These are phyloP conservation scores for Colletotrichum nymphaeae DNA, from an alignment of 2,329 filamentous ascomycete species.

Conservation along the genomic window DNA sequence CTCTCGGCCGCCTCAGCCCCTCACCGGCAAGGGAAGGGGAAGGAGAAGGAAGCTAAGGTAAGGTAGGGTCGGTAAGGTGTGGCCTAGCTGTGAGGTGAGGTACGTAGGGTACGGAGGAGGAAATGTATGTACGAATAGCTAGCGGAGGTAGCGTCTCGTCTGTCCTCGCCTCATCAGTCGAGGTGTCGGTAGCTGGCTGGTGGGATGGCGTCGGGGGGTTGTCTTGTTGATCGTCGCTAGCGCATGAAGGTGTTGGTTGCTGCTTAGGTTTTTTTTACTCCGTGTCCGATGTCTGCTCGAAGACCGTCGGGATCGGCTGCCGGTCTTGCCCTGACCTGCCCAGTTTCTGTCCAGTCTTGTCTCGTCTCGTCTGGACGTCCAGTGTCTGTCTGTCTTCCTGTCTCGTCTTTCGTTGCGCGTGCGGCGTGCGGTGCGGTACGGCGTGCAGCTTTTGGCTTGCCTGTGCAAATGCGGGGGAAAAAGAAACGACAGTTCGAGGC, in stretches of 20 bases:
- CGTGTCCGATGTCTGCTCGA: not conserved
- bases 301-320: not conserved
- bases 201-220: not conserved
- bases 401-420: slow-evolving; percentile 10
- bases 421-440: not conserved
- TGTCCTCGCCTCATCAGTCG: not conserved
- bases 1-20: slow-evolving; percentile 22
- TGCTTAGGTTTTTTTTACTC: not conserved
- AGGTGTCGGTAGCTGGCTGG: slow-evolving; percentile 1
- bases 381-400: not conserved
- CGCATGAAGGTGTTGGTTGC: slow-evolving; percentile 3
- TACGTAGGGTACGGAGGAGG: not conserved
- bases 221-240: not conserved
- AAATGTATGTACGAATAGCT: not conserved
- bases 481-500: slow-evolving; percentile 1
- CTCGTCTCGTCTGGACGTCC: not conserved
- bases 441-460: not conserved
- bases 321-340: not conserved
- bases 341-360: not conserved
- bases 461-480: slow-evolving; percentile 28
- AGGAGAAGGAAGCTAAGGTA: slow-evolving; percentile 8
- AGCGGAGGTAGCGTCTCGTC: not conserved
- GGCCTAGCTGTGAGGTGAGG: not conserved
- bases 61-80: slow-evolving; percentile 14
- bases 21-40: slow-evolving; percentile 21